phyloP scores from a whole-genome alignment of 2,329 filamentous ascomycete genomes.

The Pseudogymnoascus sp. region DNA sequence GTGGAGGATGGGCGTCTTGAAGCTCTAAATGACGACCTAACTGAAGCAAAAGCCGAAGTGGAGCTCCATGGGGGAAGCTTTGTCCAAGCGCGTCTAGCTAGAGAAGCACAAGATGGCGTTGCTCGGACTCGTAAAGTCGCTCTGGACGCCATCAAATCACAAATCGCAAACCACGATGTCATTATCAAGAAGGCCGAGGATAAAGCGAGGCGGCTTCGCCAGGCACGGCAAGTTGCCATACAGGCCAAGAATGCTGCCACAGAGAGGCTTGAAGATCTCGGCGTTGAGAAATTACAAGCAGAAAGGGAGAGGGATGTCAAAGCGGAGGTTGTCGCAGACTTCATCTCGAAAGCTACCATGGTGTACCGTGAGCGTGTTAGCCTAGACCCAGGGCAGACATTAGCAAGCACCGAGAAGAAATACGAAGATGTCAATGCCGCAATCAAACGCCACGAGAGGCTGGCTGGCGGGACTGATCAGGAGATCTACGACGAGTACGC shows the following conservation, averaged over 20 bases:
- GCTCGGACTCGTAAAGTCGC: conserved; percentile 29
- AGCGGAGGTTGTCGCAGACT: conserved; percentile 42
- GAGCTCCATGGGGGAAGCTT: conserved; percentile 48
- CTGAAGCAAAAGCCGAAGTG: conserved; percentile 39
- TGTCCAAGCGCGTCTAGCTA: conserved; percentile 43
- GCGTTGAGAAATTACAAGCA: conserved; percentile 37
- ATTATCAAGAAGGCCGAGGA: conserved; percentile 48
- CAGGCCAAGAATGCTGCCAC: conserved; percentile 55
- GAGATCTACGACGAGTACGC: conserved; percentile 48
- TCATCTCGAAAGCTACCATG: conserved; percentile 45
- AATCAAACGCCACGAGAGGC: background rate
- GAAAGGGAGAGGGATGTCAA: conserved; percentile 43
- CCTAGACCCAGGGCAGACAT: conserved; percentile 58
- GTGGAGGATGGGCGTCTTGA: conserved; percentile 61
- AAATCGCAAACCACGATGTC: conserved; percentile 30
- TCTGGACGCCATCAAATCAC: conserved; percentile 33
- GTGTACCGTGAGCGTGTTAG: conserved; percentile 50
- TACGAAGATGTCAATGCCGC: conserved; percentile 49
- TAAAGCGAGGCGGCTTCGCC: conserved; percentile 42
- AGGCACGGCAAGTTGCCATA: conserved; percentile 46
- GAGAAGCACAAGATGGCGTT: conserved; percentile 40
- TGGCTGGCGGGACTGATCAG: conserved; percentile 51
- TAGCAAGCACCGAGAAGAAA: conserved; percentile 46
- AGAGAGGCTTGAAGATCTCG: conserved; percentile 42
- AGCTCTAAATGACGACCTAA: conserved; percentile 49